A percentile compares a stretch with the other conserved stretches of the same genome.
Conservation (phyloP, 2,329 filamentous ascomycete species). For the Immersiporthe knoxdaviesiana region DNA sequence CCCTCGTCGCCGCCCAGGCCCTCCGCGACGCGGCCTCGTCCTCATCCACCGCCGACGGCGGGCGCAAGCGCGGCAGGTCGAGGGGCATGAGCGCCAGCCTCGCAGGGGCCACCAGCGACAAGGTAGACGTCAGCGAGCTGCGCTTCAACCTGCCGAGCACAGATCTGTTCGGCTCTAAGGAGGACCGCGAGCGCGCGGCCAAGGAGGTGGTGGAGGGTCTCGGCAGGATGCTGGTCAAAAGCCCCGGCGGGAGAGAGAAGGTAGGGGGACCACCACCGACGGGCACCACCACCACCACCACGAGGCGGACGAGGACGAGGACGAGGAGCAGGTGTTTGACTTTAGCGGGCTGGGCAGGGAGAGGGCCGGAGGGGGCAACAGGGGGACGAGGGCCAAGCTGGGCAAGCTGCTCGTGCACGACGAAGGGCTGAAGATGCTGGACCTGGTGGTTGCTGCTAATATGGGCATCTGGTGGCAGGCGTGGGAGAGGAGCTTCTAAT, state of each 20-base stretch:
- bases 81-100: slow-evolving; percentile 16
- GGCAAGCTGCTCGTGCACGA: slow-evolving; percentile 90
- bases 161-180: slow-evolving; percentile 48
- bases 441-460: slow-evolving; percentile 88
- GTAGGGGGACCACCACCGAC: slow-evolving; percentile 34
- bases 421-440: slow-evolving; percentile 93
- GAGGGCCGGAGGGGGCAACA: slow-evolving; percentile 81
- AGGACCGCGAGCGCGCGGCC: slow-evolving; percentile 39
- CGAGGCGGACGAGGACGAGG: slow-evolving; percentile 47
- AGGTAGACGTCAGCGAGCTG: slow-evolving; percentile 72
- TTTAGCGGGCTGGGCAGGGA: slow-evolving; percentile 75
- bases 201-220: slow-evolving; percentile 40
- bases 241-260: slow-evolving; percentile 31
- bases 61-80: slow-evolving; percentile 32
- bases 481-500: slow-evolving; percentile 64
- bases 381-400: slow-evolving; percentile 86
- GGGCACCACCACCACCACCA: slow-evolving; percentile 35
- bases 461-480: slow-evolving; percentile 92
- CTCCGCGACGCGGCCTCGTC: slow-evolving; percentile 33
- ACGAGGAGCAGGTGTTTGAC: slow-evolving; percentile 58
- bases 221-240: slow-evolving; percentile 44
- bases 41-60: slow-evolving; percentile 37
- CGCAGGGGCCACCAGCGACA: slow-evolving; percentile 31
- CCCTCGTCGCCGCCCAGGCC: slow-evolving; percentile 44
- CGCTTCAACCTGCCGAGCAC: slow-evolving; percentile 81